These are phyloP conservation scores for Byssothecium circinans DNA, from an alignment of 2,329 filamentous ascomycete genomes.

Conservation along the genomic window DNA sequence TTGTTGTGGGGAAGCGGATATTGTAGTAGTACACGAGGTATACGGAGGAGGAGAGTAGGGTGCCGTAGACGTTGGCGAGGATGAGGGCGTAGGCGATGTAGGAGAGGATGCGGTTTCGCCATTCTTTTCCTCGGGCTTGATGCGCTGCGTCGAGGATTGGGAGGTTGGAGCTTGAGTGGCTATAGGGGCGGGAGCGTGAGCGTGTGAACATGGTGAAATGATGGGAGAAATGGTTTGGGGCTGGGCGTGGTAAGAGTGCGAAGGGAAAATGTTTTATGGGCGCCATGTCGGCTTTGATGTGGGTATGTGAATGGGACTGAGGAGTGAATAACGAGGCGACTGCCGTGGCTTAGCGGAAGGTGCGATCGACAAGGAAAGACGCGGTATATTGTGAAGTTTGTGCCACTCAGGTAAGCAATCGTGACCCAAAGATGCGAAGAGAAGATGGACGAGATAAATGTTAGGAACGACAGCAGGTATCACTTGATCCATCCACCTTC, in stretches of 20 bases:
- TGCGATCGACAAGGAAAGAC: not conserved
- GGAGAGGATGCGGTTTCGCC: conserved; percentile 4
- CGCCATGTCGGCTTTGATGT: too few species aligned
- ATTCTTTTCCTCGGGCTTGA: not conserved
- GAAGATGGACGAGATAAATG: not conserved
- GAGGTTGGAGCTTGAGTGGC: not conserved
- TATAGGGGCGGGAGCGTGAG: not conserved
- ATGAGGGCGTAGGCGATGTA: conserved; percentile 25
- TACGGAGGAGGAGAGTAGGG: conserved; percentile 25
- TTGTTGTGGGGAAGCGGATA: not conserved
- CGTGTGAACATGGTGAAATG: not conserved
- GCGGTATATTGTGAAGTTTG: too few species aligned
- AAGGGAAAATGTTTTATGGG: too few species aligned
- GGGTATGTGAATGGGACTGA: too few species aligned
- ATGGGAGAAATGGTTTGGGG: not conserved
- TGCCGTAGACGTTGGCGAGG: conserved; percentile 28
- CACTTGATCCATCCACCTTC: not conserved
- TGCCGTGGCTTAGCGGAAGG: too few species aligned
- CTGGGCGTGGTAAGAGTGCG: too few species aligned
- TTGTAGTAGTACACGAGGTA: conserved; percentile 29
- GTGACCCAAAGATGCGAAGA: too few species aligned
- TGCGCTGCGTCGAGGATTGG: too few species aligned
- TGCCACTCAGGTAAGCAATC: too few species aligned
- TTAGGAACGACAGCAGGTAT: not conserved
- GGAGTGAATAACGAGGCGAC: too few species aligned